Conservation (phyloP, 2,329 filamentous ascomycete species). For the Trichoderma koningiopsis region DNA sequence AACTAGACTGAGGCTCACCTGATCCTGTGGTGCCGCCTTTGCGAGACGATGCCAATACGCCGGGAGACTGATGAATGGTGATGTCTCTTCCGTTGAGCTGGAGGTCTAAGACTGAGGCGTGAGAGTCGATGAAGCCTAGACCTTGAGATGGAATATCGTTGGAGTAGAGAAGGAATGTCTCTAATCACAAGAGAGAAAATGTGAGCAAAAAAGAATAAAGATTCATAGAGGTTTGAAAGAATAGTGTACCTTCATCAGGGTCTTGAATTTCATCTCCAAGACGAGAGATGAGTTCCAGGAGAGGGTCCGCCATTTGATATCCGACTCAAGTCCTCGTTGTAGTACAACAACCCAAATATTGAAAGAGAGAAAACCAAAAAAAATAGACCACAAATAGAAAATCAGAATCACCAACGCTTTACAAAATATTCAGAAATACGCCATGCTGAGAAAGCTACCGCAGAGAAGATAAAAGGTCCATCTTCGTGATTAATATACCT, state of each 20-base stretch:
- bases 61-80: constrained; percentile 79
- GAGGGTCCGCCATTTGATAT: not conserved
- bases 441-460: too few relatives aligned
- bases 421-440: not conserved
- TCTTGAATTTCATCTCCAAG: constrained; percentile 51
- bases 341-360: not conserved
- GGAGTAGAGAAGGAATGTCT: constrained; percentile 86
- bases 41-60: constrained; percentile 75
- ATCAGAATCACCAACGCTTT: not conserved
- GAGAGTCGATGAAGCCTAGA: constrained; percentile 82
- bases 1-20: constrained; percentile 39
- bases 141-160: constrained; percentile 72
- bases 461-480: too few relatives aligned
- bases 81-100: constrained; percentile 70
- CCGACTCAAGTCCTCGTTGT: not conserved
- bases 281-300: constrained; percentile 32
- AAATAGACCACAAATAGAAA: not conserved
- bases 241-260: constrained; percentile 50
- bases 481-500: constrained; percentile 13
- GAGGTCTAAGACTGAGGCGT: constrained; percentile 65
- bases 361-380: not conserved
- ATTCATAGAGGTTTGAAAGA: not conserved
- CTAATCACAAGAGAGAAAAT: constrained; percentile 47
- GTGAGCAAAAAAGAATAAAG: not conserved
- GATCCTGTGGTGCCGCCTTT: constrained; percentile 60